Evolutionary conservation across 768 basidiomycete genomes (phyloP), one percentile per base, ranked within the genome.

Genomic region (Leucogyrophana mollusca): DNA sequence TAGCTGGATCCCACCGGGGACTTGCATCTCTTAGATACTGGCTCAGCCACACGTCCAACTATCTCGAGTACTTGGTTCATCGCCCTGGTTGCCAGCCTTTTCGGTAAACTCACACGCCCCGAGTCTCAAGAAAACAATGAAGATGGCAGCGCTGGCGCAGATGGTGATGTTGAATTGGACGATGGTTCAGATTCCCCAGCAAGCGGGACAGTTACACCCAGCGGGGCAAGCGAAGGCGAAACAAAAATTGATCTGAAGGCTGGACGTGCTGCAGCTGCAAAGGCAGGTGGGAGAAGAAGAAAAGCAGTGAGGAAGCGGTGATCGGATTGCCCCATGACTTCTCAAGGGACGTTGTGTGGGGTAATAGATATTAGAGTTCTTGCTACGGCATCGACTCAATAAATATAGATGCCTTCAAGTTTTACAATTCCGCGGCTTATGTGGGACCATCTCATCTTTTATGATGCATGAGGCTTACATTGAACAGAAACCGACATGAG

Each of bases 31-130:
- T 68, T 89, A 37, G 79, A 90, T 62, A 69, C 76, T 30, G 76
- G 73, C 20, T 77, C 82, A 3, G 86, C 80, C 14, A 65, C 64
- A 2, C 66, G 67, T 4, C 85, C 90, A n/a, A 70, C 76, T 6
- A 52, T 89, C 22, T 62, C 61, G 24, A 71, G 75, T 42, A 92
- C 90, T 3, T 94, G 90, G 90, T 83, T 86, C 56, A 55, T 83
- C 49, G 58, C 71, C 11, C 62, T 87, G 20, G 51, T 67, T 58
- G 5, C 55, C 73, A 21, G 23, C 55, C 1, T 34, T 41, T 22
- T 39, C 13, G 17, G 24, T 11, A 40, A 32, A 23, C 4, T 45
- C 9, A 56, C 23, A 33, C 21, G 16, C 64, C 60, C 35, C 56
- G 55, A n/a, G 35, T 57, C 67, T 13, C 57, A 58, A 18, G 57